These are phyloP conservation scores for Primulina huaijiensis DNA, from an alignment of 257 asterid species.

Conservation along the genomic window DNA sequence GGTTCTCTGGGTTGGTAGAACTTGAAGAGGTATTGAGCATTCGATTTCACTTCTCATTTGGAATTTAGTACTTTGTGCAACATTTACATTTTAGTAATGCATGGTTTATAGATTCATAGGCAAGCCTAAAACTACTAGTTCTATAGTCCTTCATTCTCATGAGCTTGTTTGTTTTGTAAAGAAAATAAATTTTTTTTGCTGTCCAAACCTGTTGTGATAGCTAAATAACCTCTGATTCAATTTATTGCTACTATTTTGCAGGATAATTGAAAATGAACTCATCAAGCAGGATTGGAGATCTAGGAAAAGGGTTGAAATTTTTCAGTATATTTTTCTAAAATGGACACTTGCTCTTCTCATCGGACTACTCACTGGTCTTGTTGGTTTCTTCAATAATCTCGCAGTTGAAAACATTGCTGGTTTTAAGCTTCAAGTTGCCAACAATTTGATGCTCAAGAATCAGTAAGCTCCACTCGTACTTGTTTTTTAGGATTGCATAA, in stretches of 20 bases:
- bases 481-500: not conserved
- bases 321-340: conserved; percentile 76
- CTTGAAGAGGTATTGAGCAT: conserved; percentile 15
- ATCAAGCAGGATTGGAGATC: conserved; percentile 98
- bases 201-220: not conserved
- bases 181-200: too few relatives aligned
- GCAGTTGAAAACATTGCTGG: conserved; percentile 95
- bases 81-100: not conserved
- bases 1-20: not conserved
- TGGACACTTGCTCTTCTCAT: conserved; percentile 95
- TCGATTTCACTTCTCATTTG: not conserved
- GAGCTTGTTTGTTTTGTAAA: too few relatives aligned
- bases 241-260: conserved; percentile 35
- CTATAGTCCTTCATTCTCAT: too few relatives aligned
- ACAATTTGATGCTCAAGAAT: conserved; percentile 58
- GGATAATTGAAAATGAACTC: conserved; percentile 85
- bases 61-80: not conserved
- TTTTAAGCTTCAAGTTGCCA: conserved; percentile 62
- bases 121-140: not conserved
- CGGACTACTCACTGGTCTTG: conserved; percentile 72
- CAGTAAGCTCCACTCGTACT: conserved; percentile 47
- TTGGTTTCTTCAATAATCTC: conserved; percentile 79
- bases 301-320: conserved; percentile 65
- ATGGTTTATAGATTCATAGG: conserved; percentile 7
- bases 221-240: conserved; percentile 19